phyloP scores from a whole-genome alignment of 768 basidiomycete species.

The Terana coerulea region DNA sequence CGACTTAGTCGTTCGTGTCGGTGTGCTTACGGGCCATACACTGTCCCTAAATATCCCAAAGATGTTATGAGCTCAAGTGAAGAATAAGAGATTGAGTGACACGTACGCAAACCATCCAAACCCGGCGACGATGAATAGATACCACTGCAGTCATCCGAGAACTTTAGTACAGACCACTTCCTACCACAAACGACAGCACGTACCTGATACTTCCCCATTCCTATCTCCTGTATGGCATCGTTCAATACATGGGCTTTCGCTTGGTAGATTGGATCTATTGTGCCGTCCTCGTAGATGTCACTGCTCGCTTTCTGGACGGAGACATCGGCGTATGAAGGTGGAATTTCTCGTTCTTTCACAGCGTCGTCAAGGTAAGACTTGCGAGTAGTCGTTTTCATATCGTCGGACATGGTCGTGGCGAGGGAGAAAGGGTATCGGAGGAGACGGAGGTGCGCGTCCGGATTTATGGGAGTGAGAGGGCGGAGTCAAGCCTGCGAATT shows the following conservation, averaged over 20 bases:
- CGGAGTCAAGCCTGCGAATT: conserved; percentile 3
- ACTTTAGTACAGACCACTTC: not conserved
- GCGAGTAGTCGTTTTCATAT: not conserved
- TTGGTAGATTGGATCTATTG: conserved; percentile 43
- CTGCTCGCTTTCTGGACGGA: conserved; percentile 9
- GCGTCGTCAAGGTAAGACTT: not conserved
- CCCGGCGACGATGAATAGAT: conserved; percentile 60
- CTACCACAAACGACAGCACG: conserved; percentile 2
- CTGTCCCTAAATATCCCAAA: conserved; percentile 48
- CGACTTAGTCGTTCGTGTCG: not conserved
- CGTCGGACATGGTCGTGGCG: not conserved
- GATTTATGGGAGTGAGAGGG: not conserved
- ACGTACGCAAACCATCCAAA: conserved; percentile 76
- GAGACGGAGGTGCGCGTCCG: too few relatives aligned
- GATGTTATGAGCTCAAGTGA: not conserved
- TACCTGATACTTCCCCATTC: conserved; percentile 56
- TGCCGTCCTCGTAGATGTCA: conserved; percentile 33
- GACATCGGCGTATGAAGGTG: not conserved
- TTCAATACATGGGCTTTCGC: conserved; percentile 47
- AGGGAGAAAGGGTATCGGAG: too few relatives aligned
- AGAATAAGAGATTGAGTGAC: not conserved
- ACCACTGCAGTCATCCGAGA: conserved; percentile 38
- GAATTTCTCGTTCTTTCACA: not conserved
- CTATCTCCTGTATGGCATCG: conserved; percentile 46
- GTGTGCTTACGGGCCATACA: conserved; percentile 54